phyloP scores from a whole-genome alignment of 768 basidiomycete species.

The Suillus ampliporus region DNA sequence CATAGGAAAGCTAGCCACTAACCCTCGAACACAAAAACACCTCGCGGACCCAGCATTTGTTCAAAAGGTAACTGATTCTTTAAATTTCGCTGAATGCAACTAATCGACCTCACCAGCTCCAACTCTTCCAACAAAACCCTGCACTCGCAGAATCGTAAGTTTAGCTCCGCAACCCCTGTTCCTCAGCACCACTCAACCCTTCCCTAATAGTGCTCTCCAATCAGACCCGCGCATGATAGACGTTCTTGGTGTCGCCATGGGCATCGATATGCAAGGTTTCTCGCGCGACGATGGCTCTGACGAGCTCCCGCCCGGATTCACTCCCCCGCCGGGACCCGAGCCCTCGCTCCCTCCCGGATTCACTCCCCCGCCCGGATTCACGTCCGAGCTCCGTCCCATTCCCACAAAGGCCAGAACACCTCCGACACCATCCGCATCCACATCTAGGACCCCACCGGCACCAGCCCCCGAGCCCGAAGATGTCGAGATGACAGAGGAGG shows the following conservation, averaged over 20 bases:
- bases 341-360: too few species aligned
- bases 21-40: constrained; percentile 85
- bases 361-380: too few species aligned
- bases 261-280: constrained; percentile 89
- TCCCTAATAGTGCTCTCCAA: constrained; percentile 53
- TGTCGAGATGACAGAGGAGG: constrained; percentile 68
- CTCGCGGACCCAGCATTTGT: constrained; percentile 85
- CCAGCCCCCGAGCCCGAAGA: constrained; percentile 48
- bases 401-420: constrained; percentile 34
- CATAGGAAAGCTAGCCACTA: constrained; percentile 80
- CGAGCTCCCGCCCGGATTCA: constrained; percentile 77
- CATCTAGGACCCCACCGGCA: constrained; percentile 46
- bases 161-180: not conserved
- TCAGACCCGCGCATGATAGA: constrained; percentile 91
- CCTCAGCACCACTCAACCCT: not conserved
- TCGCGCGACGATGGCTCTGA: constrained; percentile 84
- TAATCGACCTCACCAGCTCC: constrained; percentile 47
- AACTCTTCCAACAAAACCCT: constrained; percentile 72
- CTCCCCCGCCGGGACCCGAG: too few species aligned
- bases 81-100: not conserved
- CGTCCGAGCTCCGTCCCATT: too few species aligned
- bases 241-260: constrained; percentile 91
- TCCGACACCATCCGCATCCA: constrained; percentile 43
- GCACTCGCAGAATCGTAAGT: constrained; percentile 61
- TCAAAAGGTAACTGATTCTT: constrained; percentile 53